Base-by-base conservation (phyloP, 768 basidiomycete genomes). In the Serendipita sp. region DNA sequence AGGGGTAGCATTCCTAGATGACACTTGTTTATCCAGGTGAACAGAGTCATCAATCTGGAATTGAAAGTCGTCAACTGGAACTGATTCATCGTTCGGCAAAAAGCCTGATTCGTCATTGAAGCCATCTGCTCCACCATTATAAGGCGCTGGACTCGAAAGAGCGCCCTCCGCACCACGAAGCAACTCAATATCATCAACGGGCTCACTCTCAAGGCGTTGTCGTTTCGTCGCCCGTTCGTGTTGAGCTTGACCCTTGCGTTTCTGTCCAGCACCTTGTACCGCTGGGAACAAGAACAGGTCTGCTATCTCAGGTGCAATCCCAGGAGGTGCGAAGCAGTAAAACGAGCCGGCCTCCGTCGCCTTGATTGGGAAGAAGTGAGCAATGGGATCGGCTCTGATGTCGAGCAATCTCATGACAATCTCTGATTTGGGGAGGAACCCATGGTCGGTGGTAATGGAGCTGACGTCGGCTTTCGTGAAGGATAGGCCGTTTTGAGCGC, bases 261-360 rank as follows among this genome's bases (percentile, higher is more conserved):
- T 88, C 27, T 79, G 73, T n/a, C 78, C 68, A 3, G 72, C 52
- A 3, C 73, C 73, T n/a, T 75, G 69, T 40, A 66, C 74, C 43
- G 78, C 67, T 8, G 91, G 90, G 45, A 88, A 87, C 76, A 87
- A 79, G 75, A 96, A 99, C 63, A 99, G 75, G 63, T 87, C 82
- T 1, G 82, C 80, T 23, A 99, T 77, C 72, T 95, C 91, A 0
- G 87, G 85, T 0, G 84, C 82, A 58, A 94, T 73, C 6, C 90
- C 90, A 11, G 88, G 87, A 10, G 94, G 93, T 0, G 87, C 92
- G 50, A 86, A 87, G 69, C 81, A 88, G 74, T 94, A 86, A 67
- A 72, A 72, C 2, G 79, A 82, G 31, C 85, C 85, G n/a, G 82
- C 79, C 15, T 81, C 77, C 1, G 84, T 87, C n/a, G 77, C 75